A percentile compares a stretch with the other conserved stretches of the same genome.
Conservation (phyloP, 305 asterid genomes). For the Fraxinus floribunda region DNA sequence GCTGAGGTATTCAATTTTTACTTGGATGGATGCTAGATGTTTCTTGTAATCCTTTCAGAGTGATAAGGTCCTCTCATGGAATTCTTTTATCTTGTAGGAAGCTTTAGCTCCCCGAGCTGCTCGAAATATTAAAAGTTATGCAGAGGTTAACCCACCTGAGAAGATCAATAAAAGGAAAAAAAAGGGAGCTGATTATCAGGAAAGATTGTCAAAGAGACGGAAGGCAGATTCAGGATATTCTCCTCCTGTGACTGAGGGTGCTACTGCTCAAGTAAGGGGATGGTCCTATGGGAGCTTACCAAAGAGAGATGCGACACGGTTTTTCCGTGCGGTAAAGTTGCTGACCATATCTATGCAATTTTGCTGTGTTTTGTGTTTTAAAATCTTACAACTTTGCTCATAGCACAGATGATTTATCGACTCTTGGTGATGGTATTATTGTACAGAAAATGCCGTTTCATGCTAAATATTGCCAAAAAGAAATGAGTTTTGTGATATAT, state of each 20-base stretch:
- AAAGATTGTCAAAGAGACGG: conserved; percentile 78
- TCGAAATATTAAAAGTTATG: conserved; percentile 83
- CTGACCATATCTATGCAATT: conserved; percentile 8
- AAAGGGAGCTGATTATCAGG: conserved; percentile 77
- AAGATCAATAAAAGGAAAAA: conserved; percentile 75
- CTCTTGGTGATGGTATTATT: neutral
- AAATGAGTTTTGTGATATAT: neutral
- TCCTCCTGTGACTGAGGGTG: conserved; percentile 87
- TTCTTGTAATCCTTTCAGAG: conserved; percentile 13
- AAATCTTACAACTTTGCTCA: neutral
- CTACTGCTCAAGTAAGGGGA: conserved; percentile 92
- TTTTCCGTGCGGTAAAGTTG: conserved; percentile 79
- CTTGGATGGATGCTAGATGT: conserved; percentile 22
- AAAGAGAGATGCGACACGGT: conserved; percentile 95
- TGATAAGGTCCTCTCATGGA: conserved; percentile 25
- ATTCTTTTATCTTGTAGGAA: conserved; percentile 48
- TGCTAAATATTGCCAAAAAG: neutral
- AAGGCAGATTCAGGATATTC: conserved; percentile 69
- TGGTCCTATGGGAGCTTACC: conserved; percentile 97
- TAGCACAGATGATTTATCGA: neutral
- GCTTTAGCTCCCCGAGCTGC: conserved; percentile 99
- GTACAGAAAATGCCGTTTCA: neutral
- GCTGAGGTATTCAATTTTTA: conserved; percentile 63
- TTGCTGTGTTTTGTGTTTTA: neutral
- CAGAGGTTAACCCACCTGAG: conserved; percentile 78